These are phyloP conservation scores for Dunaliella primolecta DNA, from an alignment of 139 green algal species.

Conservation along the genomic window DNA sequence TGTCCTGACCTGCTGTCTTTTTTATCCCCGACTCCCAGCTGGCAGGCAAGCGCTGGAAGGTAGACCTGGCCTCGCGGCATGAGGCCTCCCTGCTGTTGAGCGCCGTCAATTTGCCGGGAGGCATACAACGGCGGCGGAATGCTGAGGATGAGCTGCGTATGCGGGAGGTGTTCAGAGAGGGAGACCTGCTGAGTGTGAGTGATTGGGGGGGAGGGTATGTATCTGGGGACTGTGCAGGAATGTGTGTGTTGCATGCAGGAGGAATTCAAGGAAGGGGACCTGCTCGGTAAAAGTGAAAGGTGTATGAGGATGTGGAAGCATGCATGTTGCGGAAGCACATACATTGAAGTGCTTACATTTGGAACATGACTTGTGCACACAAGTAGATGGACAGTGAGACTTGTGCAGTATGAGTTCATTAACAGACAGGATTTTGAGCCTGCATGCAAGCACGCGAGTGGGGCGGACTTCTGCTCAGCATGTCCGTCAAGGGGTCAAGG, in stretches of 20 bases:
- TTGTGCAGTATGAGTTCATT: no score
- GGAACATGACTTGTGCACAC: no score
- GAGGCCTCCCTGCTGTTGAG: conserved; percentile 76
- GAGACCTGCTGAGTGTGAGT: conserved; percentile 77
- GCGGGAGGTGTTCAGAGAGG: conserved; percentile 75
- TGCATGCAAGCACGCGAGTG: no score
- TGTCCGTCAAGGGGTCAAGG: no score
- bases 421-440: no score
- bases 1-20: no score
- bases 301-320: not conserved
- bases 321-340: not conserved
- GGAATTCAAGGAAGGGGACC: conserved; percentile 77
- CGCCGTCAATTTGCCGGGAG: conserved; percentile 76
- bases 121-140: conserved; percentile 66
- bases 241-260: conserved; percentile 58
- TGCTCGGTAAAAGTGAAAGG: conserved; percentile 65
- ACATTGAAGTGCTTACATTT: no score
- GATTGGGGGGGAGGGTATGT: not conserved
- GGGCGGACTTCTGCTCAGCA: no score
- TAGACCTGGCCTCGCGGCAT: conserved; percentile 68
- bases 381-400: no score
- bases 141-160: conserved; percentile 90
- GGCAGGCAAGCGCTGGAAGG: conserved; percentile 73
- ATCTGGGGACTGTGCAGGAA: not conserved
- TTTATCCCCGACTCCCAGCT: conserved; percentile 60